These are phyloP conservation scores for Yamadazyma scolyti DNA, from an alignment of 805 yeast species.

Conservation along the genomic window DNA sequence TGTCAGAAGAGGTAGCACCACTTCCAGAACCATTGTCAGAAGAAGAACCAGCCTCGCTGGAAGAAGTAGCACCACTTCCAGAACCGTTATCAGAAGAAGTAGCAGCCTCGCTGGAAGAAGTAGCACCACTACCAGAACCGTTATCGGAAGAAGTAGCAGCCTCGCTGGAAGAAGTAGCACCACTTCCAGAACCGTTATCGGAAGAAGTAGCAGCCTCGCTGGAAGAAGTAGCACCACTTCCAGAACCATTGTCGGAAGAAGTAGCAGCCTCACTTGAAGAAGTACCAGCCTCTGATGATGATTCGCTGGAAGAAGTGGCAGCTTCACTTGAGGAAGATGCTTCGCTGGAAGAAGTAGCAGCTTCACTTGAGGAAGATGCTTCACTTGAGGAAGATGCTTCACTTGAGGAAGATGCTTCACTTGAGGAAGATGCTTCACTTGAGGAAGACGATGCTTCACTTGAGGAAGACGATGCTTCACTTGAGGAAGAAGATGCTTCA, in stretches of 20 bases:
- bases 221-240: background rate
- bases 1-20: background rate
- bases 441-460: conserved; percentile 6
- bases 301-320: background rate
- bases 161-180: conserved; percentile 1
- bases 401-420: conserved; percentile 4
- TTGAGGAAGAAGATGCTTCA: conserved; percentile 1
- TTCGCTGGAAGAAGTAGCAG: conserved; percentile 4
- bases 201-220: too few species aligned
- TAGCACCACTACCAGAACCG: conserved; percentile 1
- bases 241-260: background rate
- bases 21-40: too few species aligned
- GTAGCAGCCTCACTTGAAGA: too few species aligned
- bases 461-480: conserved; percentile 3
- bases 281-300: conserved; percentile 3
- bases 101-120: conserved; percentile 1
- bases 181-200: too few species aligned
- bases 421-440: conserved; percentile 5
- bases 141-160: conserved; percentile 2
- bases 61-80: background rate
- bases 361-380: conserved; percentile 2
- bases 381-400: conserved; percentile 3
- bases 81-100: conserved; percentile 2
- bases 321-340: conserved; percentile 2
- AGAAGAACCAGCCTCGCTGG: too few species aligned